phyloP scores from a whole-genome alignment of 495 filamentous ascomycete species.

The Penicillium taxi region DNA sequence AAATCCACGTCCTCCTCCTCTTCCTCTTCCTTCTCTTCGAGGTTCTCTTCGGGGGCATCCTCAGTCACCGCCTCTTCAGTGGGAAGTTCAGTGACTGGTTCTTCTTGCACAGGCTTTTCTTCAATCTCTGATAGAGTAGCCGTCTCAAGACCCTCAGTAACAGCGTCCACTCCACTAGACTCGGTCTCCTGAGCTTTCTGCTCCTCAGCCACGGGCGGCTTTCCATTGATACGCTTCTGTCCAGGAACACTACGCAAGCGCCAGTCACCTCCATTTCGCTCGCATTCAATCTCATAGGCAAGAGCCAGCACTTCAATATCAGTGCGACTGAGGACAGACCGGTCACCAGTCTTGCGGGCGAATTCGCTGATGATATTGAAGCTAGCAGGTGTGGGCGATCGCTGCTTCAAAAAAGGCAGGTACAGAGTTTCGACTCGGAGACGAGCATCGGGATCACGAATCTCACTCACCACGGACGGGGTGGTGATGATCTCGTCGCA shows the following conservation, averaged over 20 bases:
- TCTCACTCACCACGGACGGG: constrained; percentile 79
- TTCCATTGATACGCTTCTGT: constrained; percentile 68
- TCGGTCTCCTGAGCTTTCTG: constrained; percentile 21
- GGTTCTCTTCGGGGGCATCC: constrained; percentile 15
- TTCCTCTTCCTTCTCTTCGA: constrained; percentile 31
- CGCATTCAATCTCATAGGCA: constrained; percentile 83
- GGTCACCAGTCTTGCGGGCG: constrained; percentile 82
- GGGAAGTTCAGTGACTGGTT: constrained; percentile 1
- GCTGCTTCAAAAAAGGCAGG: constrained; percentile 72
- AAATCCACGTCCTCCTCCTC: too few species aligned
- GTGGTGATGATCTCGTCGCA: constrained; percentile 76
- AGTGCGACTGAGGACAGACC: constrained; percentile 72
- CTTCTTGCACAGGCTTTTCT: constrained; percentile 12
- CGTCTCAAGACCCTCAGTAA: constrained; percentile 22
- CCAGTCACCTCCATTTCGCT: constrained; percentile 77
- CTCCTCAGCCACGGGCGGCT: constrained; percentile 44
- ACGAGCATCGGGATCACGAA: constrained; percentile 76
- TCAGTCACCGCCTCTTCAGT: constrained; percentile 2
- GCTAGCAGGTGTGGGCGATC: constrained; percentile 64
- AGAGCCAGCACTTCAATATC: constrained; percentile 87
- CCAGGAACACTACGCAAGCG: constrained; percentile 66
- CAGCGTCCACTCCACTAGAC: constrained; percentile 23
- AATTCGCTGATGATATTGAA: constrained; percentile 75
- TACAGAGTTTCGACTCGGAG: constrained; percentile 72
- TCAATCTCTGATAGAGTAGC: constrained; percentile 15